These are phyloP conservation scores for Tulasnella sp. DNA, from an alignment of 768 basidiomycete genomes.

Conservation along the genomic window DNA sequence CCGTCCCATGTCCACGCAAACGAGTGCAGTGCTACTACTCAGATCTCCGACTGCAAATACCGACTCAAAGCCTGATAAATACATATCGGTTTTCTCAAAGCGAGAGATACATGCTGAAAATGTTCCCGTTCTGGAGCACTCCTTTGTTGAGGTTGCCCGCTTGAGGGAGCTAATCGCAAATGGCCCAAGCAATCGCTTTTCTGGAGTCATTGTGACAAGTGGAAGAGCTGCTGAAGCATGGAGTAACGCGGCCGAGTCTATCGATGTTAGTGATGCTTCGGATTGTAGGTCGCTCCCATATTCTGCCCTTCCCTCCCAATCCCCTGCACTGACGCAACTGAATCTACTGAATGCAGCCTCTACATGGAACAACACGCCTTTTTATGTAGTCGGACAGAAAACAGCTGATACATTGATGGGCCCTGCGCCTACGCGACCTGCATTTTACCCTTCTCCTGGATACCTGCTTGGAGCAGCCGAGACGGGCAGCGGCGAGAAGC, in stretches of 20 bases:
- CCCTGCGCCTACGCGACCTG: constrained; percentile 26
- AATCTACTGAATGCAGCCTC: background rate
- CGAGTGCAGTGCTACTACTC: constrained; percentile 33
- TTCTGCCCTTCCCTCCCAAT: background rate
- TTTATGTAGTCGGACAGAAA: constrained; percentile 69
- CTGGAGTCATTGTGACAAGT: constrained; percentile 72
- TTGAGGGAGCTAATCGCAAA: constrained; percentile 39
- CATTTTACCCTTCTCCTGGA: constrained; percentile 25
- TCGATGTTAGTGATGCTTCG: background rate
- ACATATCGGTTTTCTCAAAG: constrained; percentile 44
- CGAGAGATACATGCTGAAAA: background rate
- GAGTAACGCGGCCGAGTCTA: constrained; percentile 36
- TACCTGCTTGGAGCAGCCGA: constrained; percentile 41
- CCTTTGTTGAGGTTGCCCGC: constrained; percentile 40
- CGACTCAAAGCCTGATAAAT: constrained; percentile 43
- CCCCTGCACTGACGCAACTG: background rate
- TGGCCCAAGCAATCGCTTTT: constrained; percentile 36
- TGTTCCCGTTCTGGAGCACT: constrained; percentile 64
- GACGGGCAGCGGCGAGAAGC: constrained; percentile 59
- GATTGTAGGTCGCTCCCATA: background rate
- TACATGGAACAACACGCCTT: constrained; percentile 51
- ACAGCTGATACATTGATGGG: constrained; percentile 46
- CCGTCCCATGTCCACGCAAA: background rate
- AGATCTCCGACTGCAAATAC: constrained; percentile 34
- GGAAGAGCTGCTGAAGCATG: constrained; percentile 70